Evolutionary conservation across 75 land plant species (phyloP).

Genomic region (Selaginella moellendorffii): DNA sequence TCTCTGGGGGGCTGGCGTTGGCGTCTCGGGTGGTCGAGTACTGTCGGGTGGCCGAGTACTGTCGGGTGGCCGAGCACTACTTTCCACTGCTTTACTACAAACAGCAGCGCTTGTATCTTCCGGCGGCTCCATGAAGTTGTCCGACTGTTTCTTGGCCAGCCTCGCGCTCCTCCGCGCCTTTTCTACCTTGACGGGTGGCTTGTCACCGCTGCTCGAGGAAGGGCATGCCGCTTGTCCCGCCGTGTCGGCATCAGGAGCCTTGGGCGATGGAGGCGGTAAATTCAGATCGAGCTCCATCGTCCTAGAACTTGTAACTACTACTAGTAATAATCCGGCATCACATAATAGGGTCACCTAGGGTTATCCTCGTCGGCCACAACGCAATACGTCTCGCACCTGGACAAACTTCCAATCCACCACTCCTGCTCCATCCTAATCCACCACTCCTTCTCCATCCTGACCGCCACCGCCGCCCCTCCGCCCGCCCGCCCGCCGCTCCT

Average conservation of each 20-base stretch:
- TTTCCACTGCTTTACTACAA: background rate
- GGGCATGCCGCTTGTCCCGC: background rate
- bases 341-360: background rate
- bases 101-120: background rate
- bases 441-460: too few species aligned
- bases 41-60: too few species aligned
- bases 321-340: background rate
- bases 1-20: background rate
- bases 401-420: background rate
- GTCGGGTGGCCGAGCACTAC: too few species aligned
- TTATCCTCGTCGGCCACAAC: too few species aligned
- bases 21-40: background rate
- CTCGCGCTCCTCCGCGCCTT: background rate
- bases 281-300: background rate
- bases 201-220: background rate
- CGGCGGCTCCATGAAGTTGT: background rate
- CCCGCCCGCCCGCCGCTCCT: too few species aligned
- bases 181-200: too few species aligned
- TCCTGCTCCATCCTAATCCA: too few species aligned
- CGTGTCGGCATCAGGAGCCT: background rate
- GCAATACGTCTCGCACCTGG: background rate
- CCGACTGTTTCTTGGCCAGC: background rate
- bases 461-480: background rate
- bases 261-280: background rate
- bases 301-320: background rate